Evolutionary conservation across 345 rosid species (phyloP), one percentile per base, ranked within the genome.

Genomic region (Eucalyptus albens): DNA sequence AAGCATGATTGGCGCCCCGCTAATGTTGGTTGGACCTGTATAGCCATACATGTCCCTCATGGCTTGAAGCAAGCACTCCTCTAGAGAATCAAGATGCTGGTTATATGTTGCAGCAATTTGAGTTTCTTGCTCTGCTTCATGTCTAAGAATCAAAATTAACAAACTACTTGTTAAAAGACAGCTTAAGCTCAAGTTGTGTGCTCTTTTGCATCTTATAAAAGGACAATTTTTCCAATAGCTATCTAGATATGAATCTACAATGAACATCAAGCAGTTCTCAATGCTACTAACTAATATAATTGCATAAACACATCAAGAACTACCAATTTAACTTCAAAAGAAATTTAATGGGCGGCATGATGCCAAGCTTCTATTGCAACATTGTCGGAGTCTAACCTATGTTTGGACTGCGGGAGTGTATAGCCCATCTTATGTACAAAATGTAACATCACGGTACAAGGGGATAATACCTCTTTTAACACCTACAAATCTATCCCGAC

Each of bases 401-500:
- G n/a, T 60, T 9, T 26, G 67, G n/a, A 60, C 14, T 5, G n/a
- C 67, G 3, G n/a, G n/a, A 60, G n/a, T 17, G 55, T 51, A 7
- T 26, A 59, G 12, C 67, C 67, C 60, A 59, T 59, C 67, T 59
- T 59, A 11, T 11, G 67, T 0, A 59, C 29, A 59, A 24, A 26
- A 26, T 24, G 2, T 59, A 9, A 26, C n/a, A 26, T 59, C 2
- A 11, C n/a, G 6, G 67, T 59, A 26, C 67, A 11, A 26, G 29
- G n/a, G 60, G n/a, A 11, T 3, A 26, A 24, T 26, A 60, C 67
- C 15, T 60, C 15, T 0, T 0, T 12, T 1, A 24, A 26, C n/a
- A 55, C 24, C n/a, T 27, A 60, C 67, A 7, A 51, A 51, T 0
- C 22, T 51, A 51, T 51, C 55, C 55, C 22, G 9, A 55, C 24